Base-by-base conservation (phyloP, 176 grass and related monocot genomes). In the Tillandsia fasciculata region DNA sequence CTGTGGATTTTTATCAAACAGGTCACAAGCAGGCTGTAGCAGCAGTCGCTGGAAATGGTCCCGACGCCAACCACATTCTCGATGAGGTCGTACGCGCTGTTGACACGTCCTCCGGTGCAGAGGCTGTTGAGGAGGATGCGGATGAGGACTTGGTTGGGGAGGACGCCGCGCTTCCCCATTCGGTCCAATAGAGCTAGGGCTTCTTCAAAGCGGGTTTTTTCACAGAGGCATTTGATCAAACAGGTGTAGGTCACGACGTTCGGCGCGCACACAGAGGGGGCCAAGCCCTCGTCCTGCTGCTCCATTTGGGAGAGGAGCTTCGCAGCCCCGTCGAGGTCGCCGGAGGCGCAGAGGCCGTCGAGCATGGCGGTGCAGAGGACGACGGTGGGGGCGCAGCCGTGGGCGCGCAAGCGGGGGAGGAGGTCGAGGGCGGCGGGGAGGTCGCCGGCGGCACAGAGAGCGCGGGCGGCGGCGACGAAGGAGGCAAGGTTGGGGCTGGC, bases 181-280 rank as follows among this genome's bases (percentile, higher is more conserved):
- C 86, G 77, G 12, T 87, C 88, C 51, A 92, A 79, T 58, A 92
- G 50, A 9, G 61, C 52, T 68, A 96, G 50, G 11, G 81, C 92
- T 7, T 89, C 81, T 29, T 49, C 76, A 67, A 77, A 51, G 22
- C 53, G 64, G 7, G 57, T 76, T 12, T 85, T 87, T 28, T 70
- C 71, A 80, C 73, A 87, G 64, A 92, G 86, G 76, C 88, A 87
- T 90, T 96, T 92, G 58, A 89, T 83, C 93, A 87, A 85, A 85
- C 89, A 90, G 0, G 88, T 92, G 66, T 96, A 96, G 1, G 86
- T 87, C 93, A 96, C 89, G 2, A 85, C 78, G 11, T 87, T 96
- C 8, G 93, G 88, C 3, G 58, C 68, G 12, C 83, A 89, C 23
- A 28, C 75, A 0, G 33, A 42, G 33, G 33, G 7, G 33, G 33